These are phyloP conservation scores for Ceratocystis cubensis DNA, from an alignment of 2,329 filamentous ascomycete species.

Conservation along the genomic window DNA sequence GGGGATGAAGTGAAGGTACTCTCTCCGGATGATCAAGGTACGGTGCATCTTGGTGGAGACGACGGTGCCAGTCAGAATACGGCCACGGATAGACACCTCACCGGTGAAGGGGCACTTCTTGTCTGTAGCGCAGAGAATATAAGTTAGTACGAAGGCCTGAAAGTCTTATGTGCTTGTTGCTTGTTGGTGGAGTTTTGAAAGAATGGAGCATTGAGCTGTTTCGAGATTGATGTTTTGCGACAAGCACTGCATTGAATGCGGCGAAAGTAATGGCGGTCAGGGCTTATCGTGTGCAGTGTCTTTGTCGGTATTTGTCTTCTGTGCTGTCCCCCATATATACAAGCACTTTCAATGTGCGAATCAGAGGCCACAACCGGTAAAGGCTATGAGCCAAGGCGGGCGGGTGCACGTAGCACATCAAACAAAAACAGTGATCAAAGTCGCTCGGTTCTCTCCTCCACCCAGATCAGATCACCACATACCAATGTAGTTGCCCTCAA, in stretches of 20 bases:
- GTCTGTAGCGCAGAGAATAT: conserved; percentile 45
- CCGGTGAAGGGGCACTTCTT: conserved; percentile 99
- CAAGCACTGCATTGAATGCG: background rate
- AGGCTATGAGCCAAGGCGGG: background rate
- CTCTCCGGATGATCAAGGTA: conserved; percentile 96
- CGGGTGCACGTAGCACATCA: background rate
- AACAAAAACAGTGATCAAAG: background rate
- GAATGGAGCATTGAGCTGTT: background rate
- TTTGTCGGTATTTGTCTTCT: background rate
- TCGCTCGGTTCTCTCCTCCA: background rate
- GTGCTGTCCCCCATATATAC: background rate
- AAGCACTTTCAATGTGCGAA: too few relatives aligned
- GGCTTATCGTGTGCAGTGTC: background rate
- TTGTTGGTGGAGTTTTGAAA: background rate
- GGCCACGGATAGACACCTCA: conserved; percentile 97
- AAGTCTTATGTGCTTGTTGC: background rate
- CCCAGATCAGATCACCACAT: conserved; percentile 36
- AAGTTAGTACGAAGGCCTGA: conserved; percentile 3
- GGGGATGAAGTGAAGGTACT: conserved; percentile 99
- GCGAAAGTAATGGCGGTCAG: background rate
- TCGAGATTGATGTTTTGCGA: background rate
- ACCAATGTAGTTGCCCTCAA: conserved; percentile 99
- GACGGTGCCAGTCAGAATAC: conserved; percentile 98
- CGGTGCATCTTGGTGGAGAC: conserved; percentile 99
- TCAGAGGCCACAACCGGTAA: background rate